A percentile compares a stretch with the other conserved stretches of the same genome.
Evolutionary conservation across 768 basidiomycete species (phyloP).

Genomic region (Pluteus cervinus): DNA sequence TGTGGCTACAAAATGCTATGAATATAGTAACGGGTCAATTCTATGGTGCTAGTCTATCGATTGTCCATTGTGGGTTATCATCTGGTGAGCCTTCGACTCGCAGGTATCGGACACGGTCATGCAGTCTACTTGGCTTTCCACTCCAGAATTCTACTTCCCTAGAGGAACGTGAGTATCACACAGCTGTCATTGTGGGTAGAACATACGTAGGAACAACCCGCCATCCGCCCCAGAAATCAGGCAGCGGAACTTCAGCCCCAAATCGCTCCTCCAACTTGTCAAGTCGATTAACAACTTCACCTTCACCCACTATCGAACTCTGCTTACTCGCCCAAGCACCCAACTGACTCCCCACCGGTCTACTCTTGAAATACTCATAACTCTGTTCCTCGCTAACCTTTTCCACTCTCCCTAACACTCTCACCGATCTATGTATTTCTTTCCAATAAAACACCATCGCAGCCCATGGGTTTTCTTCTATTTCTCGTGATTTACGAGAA

Average conservation of each 20-base stretch:
- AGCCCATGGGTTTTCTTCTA: conserved; percentile 70
- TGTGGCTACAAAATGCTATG: conserved; percentile 7
- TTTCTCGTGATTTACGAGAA: conserved; percentile 85
- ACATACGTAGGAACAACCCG: conserved; percentile 84
- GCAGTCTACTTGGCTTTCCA: conserved; percentile 92
- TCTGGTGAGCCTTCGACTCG: conserved; percentile 43
- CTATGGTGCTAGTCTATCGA: conserved; percentile 74
- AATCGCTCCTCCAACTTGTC: conserved; percentile 55
- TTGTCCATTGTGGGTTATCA: conserved; percentile 59
- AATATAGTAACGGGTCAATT: background rate
- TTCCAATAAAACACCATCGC: conserved; percentile 90
- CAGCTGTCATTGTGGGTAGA: conserved; percentile 1
- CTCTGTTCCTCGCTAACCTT: conserved; percentile 68
- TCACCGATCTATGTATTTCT: conserved; percentile 73
- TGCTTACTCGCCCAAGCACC: conserved; percentile 95
- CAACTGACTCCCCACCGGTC: conserved; percentile 79
- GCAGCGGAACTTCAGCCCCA: conserved; percentile 60
- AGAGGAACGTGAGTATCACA: conserved; percentile 10
- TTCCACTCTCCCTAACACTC: conserved; percentile 84
- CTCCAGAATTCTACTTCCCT: conserved; percentile 98
- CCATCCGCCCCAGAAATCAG: conserved; percentile 97
- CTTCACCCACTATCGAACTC: conserved; percentile 73
- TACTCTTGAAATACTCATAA: conserved; percentile 72
- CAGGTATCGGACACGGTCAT: conserved; percentile 81
- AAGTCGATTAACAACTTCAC: conserved; percentile 57